These are phyloP conservation scores for Podospora tetraspora DNA, from an alignment of 495 filamentous ascomycete genomes.

Conservation along the genomic window DNA sequence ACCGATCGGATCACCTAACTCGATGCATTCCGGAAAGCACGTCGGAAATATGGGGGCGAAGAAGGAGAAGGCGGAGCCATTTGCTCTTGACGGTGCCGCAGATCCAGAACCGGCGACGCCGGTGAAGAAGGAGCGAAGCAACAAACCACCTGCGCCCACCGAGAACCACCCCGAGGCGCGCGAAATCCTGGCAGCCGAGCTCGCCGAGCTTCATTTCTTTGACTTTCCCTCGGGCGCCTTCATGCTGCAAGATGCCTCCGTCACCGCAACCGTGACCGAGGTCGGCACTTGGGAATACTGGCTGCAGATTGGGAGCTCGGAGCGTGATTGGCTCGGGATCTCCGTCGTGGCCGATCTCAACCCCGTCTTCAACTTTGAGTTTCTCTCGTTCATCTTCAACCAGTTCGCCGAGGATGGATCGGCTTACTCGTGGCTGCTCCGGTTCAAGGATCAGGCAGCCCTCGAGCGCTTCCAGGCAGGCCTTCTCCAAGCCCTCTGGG, in stretches of 20 bases:
- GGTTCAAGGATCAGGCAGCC: slow-evolving; percentile 77
- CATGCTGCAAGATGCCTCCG: slow-evolving; percentile 66
- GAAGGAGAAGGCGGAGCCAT: slow-evolving; percentile 23
- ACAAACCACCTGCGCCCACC: slow-evolving; percentile 41
- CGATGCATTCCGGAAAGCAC: slow-evolving; percentile 38
- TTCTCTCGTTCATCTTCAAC: slow-evolving; percentile 97
- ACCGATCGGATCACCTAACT: slow-evolving; percentile 44
- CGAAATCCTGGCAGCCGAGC: slow-evolving; percentile 70
- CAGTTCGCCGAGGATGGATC: slow-evolving; percentile 83
- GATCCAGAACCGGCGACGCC: slow-evolving; percentile 14
- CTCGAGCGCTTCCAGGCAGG: slow-evolving; percentile 89
- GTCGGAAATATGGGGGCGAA: slow-evolving; percentile 31
- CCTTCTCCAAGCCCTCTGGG: slow-evolving; percentile 92
- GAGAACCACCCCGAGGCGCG: slow-evolving; percentile 56
- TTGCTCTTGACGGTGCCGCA: slow-evolving; percentile 17
- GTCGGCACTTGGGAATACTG: slow-evolving; percentile 92
- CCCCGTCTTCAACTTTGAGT: slow-evolving; percentile 98
- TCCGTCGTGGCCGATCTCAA: slow-evolving; percentile 84
- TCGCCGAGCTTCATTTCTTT: slow-evolving; percentile 85
- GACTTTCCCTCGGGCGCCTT: slow-evolving; percentile 83
- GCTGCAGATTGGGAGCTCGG: slow-evolving; percentile 75
- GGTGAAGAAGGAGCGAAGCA: slow-evolving; percentile 30
- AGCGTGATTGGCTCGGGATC: slow-evolving; percentile 85
- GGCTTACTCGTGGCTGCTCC: slow-evolving; percentile 91
- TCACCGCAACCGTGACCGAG: slow-evolving; percentile 77